These are phyloP conservation scores for Begonia fuchsioides DNA, from an alignment of 306 rosid genomes.

Conservation along the genomic window DNA sequence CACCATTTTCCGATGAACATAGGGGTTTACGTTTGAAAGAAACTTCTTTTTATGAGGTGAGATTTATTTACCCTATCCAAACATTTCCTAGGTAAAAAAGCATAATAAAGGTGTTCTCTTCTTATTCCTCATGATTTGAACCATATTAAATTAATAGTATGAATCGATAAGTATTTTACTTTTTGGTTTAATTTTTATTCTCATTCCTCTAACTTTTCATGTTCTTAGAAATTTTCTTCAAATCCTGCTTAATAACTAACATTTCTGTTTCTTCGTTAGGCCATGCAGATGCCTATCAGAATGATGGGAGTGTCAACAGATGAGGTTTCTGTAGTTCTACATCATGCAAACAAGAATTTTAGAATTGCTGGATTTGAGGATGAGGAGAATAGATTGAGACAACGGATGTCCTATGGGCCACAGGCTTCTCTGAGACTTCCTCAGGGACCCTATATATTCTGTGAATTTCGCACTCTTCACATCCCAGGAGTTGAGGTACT, in stretches of 20 bases:
- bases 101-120: no score
- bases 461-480: conserved; percentile 63
- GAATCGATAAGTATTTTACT: no score
- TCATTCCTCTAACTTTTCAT: neutral
- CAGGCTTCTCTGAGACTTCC: conserved; percentile 46
- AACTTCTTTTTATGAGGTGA: conserved; percentile 52
- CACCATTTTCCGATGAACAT: conserved; percentile 72
- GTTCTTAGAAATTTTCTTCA: no score
- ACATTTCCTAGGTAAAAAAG: neutral
- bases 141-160: no score
- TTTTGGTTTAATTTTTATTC: neutral
- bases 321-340: conserved; percentile 73
- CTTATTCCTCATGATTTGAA: no score
- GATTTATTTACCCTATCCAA: neutral
- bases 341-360: conserved; percentile 42
- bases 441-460: conserved; percentile 73
- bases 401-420: conserved; percentile 44
- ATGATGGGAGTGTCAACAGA: conserved; percentile 79
- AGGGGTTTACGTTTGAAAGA: conserved; percentile 43
- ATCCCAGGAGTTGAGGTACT: conserved; percentile 78
- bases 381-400: conserved; percentile 75
- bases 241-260: conserved; percentile 5
- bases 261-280: conserved; percentile 25
- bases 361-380: conserved; percentile 88
- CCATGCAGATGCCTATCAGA: conserved; percentile 34